Evolutionary conservation across 306 rosid species (phyloP).

Genomic region (Delonix regia): DNA sequence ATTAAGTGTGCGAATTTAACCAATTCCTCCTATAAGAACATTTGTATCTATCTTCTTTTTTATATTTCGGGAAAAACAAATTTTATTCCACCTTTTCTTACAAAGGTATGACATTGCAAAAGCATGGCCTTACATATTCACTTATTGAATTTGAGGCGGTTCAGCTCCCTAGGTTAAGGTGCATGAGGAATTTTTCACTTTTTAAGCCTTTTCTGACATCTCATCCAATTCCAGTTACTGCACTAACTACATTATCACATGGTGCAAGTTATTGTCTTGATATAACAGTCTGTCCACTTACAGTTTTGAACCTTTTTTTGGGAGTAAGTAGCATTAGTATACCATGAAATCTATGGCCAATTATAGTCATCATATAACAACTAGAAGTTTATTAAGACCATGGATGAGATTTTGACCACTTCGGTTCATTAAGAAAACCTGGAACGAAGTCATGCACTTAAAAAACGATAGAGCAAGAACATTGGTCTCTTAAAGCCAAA

Average conservation of each 20-base stretch:
- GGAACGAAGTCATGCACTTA: background rate
- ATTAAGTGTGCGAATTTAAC: too few species aligned
- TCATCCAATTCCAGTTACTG: background rate
- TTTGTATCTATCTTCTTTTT: too few species aligned
- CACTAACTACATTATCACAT: background rate
- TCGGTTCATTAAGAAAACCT: too few species aligned
- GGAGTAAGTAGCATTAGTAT: background rate
- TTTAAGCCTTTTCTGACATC: background rate
- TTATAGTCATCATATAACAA: background rate
- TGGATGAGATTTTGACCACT: too few species aligned
- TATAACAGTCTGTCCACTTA: background rate
- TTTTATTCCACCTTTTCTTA: background rate
- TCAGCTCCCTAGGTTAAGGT: background rate
- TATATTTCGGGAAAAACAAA: background rate
- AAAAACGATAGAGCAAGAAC: background rate
- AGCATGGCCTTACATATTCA: background rate
- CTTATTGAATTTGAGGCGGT: background rate
- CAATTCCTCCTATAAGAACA: too few species aligned
- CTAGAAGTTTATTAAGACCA: background rate
- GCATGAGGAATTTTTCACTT: background rate
- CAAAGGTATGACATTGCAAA: background rate
- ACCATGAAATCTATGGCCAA: background rate
- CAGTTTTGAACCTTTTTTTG: background rate
- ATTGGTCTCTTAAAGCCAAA: background rate
- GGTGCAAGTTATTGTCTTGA: background rate